phyloP scores from a whole-genome alignment of 805 yeast species.

The Saccharomyces kudriavzevii region DNA sequence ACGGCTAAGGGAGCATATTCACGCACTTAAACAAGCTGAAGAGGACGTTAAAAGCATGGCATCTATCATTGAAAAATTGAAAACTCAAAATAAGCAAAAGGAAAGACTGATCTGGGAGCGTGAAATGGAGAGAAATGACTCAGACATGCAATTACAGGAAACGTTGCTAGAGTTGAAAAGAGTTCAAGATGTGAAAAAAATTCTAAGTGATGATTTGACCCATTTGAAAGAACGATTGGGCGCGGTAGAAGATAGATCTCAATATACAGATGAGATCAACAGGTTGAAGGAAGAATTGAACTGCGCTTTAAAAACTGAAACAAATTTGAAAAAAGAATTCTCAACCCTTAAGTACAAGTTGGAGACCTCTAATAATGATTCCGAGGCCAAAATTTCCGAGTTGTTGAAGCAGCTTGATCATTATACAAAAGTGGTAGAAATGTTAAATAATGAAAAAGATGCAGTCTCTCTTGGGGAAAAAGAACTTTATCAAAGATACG shows the following conservation, averaged over 20 bases:
- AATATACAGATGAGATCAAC: conserved; percentile 44
- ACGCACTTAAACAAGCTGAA: conserved; percentile 39
- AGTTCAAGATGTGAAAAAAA: conserved; percentile 38
- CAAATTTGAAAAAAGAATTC: conserved; percentile 55
- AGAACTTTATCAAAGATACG: conserved; percentile 39
- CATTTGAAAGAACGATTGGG: conserved; percentile 43
- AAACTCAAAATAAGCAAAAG: conserved; percentile 41
- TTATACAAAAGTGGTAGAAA: conserved; percentile 34
- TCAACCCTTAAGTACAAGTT: conserved; percentile 53
- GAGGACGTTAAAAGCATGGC: conserved; percentile 51
- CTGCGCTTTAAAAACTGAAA: conserved; percentile 53
- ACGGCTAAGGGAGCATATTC: conserved; percentile 47
- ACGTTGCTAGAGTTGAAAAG: conserved; percentile 46
- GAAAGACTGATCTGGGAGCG: conserved; percentile 52
- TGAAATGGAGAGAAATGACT: conserved; percentile 39
- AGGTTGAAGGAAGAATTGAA: conserved; percentile 46
- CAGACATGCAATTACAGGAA: conserved; percentile 51
- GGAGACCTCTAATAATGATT: conserved; percentile 43
- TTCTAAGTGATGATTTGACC: conserved; percentile 48
- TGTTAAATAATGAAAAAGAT: conserved; percentile 39
- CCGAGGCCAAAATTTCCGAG: conserved; percentile 32
- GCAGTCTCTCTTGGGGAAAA: conserved; percentile 35
- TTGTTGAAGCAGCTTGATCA: conserved; percentile 37
- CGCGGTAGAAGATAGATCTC: conserved; percentile 36
- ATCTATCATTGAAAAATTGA: conserved; percentile 43